Base-by-base conservation (phyloP, 345 rosid species). In the Eucalyptus regnans region DNA sequence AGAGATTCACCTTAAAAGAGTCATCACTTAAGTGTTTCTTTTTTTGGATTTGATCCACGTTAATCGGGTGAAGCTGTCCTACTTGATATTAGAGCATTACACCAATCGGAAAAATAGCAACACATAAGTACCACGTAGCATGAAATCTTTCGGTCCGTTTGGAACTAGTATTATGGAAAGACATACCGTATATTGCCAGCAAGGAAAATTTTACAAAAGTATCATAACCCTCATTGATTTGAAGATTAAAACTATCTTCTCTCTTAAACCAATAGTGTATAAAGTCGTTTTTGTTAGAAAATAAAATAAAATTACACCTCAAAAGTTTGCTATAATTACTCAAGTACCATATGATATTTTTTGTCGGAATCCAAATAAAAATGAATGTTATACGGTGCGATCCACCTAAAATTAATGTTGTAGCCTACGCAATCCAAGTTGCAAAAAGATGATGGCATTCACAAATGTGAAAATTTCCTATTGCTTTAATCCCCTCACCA, bases 101-200 rank as follows among this genome's bases (percentile, higher is more conserved):
- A 64, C 6, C 76, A 64, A n/a, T n/a, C 76, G 37, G 20, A 64
- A 64, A 64, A n/a, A n/a, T 64, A 64, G 18, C 76, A 37, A 76
- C 46, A 76, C 2, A 1, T 37, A 76, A 37, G 48, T 76, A 37
- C 23, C 25, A 8, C 79, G 33, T 66, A 66, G 18, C 76, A 64
- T 9, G 22, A 68, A 31, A 68, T 68, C 12, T 68, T 31, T 68
- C 43, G 7, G 12, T 68, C 27, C 83, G 14, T 71, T 71, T 71
- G 46, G 81, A 37, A 5, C 83, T 9, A 71, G 48, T 41, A 10
- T 20, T 20, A 41, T 41, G 29, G 48, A n/a, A 64, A 64, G 31
- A 64, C 37, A n/a, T 14, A 15, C 41, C 76, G 1, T 14, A 64
- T 14, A 64, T 64, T n/a, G 20, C 41, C 0, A n/a, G 20, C 0